Evolutionary conservation across 208 protist genomes (phyloP).

Genomic region (Leptomonas pyrrhocoris): DNA sequence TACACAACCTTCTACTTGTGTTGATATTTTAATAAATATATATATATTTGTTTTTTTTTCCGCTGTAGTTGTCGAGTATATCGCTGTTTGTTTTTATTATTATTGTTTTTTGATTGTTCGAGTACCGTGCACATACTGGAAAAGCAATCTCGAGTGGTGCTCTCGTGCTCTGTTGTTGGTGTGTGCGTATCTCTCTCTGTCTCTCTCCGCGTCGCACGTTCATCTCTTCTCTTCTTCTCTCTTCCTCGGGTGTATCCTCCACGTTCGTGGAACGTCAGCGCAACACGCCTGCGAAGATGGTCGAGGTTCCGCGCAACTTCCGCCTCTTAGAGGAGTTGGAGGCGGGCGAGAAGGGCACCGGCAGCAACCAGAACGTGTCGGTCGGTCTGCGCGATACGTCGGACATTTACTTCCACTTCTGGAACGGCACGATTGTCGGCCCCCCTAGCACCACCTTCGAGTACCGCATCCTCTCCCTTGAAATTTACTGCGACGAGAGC

Average conservation of each 20-base stretch:
- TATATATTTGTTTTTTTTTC: too few species aligned
- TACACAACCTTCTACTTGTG: too few species aligned
- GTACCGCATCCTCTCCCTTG: constrained; percentile 86
- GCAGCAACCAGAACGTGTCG: constrained; percentile 87
- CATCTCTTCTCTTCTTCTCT: too few species aligned
- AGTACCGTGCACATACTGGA: too few species aligned
- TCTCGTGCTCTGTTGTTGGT: not conserved
- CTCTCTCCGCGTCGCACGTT: too few species aligned
- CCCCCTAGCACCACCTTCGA: constrained; percentile 89
- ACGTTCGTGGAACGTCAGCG: not conserved
- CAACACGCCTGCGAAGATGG: constrained; percentile 45
- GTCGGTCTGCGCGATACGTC: constrained; percentile 87
- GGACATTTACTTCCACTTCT: constrained; percentile 92
- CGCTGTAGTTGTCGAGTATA: too few species aligned
- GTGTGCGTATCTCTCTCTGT: too few species aligned
- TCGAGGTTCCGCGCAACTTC: constrained; percentile 93
- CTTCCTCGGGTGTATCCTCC: not conserved
- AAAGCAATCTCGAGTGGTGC: too few species aligned
- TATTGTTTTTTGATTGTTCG: too few species aligned
- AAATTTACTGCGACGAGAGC: constrained; percentile 90
- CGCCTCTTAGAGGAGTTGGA: constrained; percentile 90
- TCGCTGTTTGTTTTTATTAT: too few species aligned
- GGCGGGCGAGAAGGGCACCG: constrained; percentile 90
- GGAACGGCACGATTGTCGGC: constrained; percentile 92
- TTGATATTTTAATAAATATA: too few species aligned